phyloP scores from a whole-genome alignment of 2,329 filamentous ascomycete genomes.

The Diaporthe caulivora region DNA sequence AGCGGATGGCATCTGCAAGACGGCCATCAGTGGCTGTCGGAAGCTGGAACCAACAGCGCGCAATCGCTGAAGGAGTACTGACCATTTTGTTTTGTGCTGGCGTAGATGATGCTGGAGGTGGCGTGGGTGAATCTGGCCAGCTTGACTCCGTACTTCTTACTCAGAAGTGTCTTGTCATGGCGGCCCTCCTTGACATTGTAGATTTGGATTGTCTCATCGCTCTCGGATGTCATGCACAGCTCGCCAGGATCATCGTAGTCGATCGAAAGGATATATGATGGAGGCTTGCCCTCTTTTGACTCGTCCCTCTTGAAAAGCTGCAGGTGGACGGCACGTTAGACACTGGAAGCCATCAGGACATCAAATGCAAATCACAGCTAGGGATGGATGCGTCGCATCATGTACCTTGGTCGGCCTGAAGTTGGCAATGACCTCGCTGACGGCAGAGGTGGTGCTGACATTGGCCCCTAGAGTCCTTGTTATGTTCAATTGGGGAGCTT shows the following conservation, averaged over 20 bases:
- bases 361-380: neutral
- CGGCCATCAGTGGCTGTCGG: constrained; percentile 1
- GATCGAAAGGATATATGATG: constrained; percentile 83
- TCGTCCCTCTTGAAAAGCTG: constrained; percentile 73
- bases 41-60: no score
- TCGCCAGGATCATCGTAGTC: constrained; percentile 98
- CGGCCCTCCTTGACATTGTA: constrained; percentile 94
- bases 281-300: constrained; percentile 62
- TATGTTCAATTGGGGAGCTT: constrained; percentile 60
- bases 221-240: constrained; percentile 89
- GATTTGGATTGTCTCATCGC: constrained; percentile 95
- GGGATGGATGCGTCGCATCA: neutral
- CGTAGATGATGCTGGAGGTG: constrained; percentile 91
- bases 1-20: constrained; percentile 79
- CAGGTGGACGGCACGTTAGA: neutral
- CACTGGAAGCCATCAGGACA: no score
- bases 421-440: constrained; percentile 81
- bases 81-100: constrained; percentile 95
- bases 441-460: constrained; percentile 68
- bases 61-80: constrained; percentile 43
- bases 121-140: constrained; percentile 95
- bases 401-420: constrained; percentile 85
- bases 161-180: constrained; percentile 88
- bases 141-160: constrained; percentile 97
- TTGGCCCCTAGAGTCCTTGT: constrained; percentile 59